phyloP scores from a whole-genome alignment of 2,329 filamentous ascomycete genomes.

The Apiospora hydei region DNA sequence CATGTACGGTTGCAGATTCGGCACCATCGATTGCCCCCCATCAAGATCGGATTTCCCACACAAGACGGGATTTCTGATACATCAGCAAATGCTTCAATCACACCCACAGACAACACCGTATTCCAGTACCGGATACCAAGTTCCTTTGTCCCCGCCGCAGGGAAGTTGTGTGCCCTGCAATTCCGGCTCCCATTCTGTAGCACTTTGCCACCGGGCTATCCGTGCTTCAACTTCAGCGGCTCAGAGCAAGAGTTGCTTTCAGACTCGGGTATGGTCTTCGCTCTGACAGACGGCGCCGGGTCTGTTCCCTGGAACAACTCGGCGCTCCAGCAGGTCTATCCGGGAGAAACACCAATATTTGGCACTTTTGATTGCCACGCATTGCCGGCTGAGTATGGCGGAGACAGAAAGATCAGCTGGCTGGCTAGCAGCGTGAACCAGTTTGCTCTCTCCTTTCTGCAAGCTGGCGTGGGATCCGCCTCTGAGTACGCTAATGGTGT shows the following conservation, averaged over 20 bases:
- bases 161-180: constrained; percentile 39
- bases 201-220: constrained; percentile 40
- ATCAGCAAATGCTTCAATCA: constrained; percentile 33
- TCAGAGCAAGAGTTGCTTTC: constrained; percentile 40
- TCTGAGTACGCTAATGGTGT: constrained; percentile 40
- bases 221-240: constrained; percentile 42
- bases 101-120: constrained; percentile 34
- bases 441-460: constrained; percentile 40
- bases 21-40: constrained; percentile 39
- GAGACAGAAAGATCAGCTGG: constrained; percentile 37
- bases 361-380: constrained; percentile 40
- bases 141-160: constrained; percentile 30
- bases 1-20: constrained; percentile 26
- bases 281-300: constrained; percentile 33
- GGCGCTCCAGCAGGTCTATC: constrained; percentile 39
- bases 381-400: constrained; percentile 24
- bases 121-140: constrained; percentile 37
- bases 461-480: constrained; percentile 38
- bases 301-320: constrained; percentile 37
- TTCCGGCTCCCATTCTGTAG: constrained; percentile 43
- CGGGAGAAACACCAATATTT: constrained; percentile 37
- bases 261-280: constrained; percentile 41
- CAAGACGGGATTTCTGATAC: constrained; percentile 32
- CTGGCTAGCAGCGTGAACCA: constrained; percentile 37
- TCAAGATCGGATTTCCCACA: constrained; percentile 32